A percentile compares a stretch with the other conserved stretches of the same genome.
phyloP scores from a whole-genome alignment of 2,329 filamentous ascomycete species.

The Phialophora verrucosa region DNA sequence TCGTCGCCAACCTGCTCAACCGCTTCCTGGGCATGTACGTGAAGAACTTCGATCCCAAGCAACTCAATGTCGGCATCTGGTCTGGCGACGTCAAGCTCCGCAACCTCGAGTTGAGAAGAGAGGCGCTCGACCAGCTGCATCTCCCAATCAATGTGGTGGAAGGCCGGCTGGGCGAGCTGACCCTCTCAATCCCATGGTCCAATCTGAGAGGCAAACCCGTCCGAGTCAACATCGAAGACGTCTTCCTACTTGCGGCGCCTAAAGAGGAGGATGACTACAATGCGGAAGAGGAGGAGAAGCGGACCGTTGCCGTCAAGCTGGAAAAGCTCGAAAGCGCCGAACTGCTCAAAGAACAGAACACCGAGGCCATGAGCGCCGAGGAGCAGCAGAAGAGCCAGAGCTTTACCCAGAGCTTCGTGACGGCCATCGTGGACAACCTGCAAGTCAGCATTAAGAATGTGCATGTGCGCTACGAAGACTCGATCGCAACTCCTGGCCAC shows the following conservation, averaged over 20 bases:
- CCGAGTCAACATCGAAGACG: conserved; percentile 93
- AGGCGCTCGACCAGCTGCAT: conserved; percentile 95
- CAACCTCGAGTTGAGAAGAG: conserved; percentile 87
- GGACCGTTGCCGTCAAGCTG: conserved; percentile 93
- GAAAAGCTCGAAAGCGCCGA: conserved; percentile 98
- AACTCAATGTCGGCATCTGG: conserved; percentile 99
- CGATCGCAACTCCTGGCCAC: conserved; percentile 90
- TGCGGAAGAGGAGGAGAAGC: conserved; percentile 85
- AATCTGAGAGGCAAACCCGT: conserved; percentile 94
- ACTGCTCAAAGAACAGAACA: conserved; percentile 85
- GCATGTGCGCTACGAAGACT: conserved; percentile 96
- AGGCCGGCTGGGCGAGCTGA: conserved; percentile 90
- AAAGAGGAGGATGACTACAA: conserved; percentile 95
- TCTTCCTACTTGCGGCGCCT: conserved; percentile 91
- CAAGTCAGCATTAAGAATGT: conserved; percentile 99
- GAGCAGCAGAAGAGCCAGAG: conserved; percentile 98
- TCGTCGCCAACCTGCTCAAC: conserved; percentile 96
- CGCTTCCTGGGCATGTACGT: conserved; percentile 99
- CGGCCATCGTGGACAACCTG: conserved; percentile 97
- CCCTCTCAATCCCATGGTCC: conserved; percentile 94
- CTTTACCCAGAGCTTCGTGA: conserved; percentile 92
- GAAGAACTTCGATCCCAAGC: conserved; percentile 97
- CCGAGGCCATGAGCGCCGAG: conserved; percentile 91
- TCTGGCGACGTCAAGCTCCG: conserved; percentile 95
- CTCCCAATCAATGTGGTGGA: conserved; percentile 96